Percentiles rank a stretch among this genome's conserved stretches.
phyloP scores from a whole-genome alignment of 108 stramenopile species.

The Nannochloropsis salina region DNA sequence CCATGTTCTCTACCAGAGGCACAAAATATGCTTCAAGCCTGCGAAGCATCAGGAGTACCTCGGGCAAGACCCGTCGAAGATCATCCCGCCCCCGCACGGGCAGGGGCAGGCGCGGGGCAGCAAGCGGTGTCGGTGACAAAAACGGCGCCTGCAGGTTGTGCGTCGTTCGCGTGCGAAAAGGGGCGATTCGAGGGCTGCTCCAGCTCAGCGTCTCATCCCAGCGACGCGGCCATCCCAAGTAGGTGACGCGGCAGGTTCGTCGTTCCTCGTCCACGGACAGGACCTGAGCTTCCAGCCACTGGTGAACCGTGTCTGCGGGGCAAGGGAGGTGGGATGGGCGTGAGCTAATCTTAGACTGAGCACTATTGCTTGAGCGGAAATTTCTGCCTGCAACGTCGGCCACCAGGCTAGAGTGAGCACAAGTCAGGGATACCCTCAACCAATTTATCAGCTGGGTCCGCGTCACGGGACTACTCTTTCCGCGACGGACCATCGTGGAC shows the following conservation, averaged over 20 bases:
- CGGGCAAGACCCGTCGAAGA: conserved; percentile 46
- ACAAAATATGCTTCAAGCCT: conserved; percentile 23
- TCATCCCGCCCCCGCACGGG: conserved; percentile 48
- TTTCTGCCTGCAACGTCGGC: too few species aligned
- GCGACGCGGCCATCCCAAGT: conserved; percentile 95
- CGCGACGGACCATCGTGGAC: too few species aligned
- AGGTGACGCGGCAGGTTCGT: conserved; percentile 66
- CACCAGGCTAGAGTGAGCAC: too few species aligned
- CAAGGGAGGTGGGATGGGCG: neutral
- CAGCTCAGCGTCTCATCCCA: conserved; percentile 75
- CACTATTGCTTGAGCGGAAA: too few species aligned
- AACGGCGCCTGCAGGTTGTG: neutral
- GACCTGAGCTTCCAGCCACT: conserved; percentile 92
- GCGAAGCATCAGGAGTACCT: conserved; percentile 31
- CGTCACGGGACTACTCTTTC: too few species aligned
- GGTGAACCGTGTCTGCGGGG: conserved; percentile 77
- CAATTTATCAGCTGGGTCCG: too few species aligned
- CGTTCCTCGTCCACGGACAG: conserved; percentile 70
- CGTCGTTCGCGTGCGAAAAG: conserved; percentile 36
- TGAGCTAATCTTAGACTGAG: neutral
- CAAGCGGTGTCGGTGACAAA: conserved; percentile 30
- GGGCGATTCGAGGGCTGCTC: conserved; percentile 24
- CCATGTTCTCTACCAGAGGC: conserved; percentile 38
- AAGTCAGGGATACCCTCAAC: too few species aligned
- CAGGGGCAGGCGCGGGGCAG: conserved; percentile 29